phyloP scores from a whole-genome alignment of 805 yeast genomes.

The Ogataea nitratoaversa region DNA sequence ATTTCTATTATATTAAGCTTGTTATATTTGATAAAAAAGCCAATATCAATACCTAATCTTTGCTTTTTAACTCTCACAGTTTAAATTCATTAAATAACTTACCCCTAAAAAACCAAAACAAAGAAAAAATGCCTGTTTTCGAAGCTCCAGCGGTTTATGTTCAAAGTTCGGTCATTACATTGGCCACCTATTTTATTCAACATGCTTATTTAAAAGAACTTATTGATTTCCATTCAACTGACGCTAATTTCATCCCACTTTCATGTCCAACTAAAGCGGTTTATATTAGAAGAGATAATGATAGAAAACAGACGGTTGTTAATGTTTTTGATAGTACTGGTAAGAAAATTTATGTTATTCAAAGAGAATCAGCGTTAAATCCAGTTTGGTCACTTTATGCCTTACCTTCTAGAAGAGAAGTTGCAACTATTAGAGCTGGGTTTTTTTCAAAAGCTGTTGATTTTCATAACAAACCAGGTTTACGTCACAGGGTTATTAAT shows the following conservation, averaged over 20 bases:
- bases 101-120: not conserved
- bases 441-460: constrained; percentile 41
- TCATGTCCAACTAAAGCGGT: constrained; percentile 36
- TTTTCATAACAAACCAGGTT: constrained; percentile 42
- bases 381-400: constrained; percentile 51
- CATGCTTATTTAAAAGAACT: constrained; percentile 37
- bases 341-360: constrained; percentile 44
- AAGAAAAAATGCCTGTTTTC: constrained; percentile 34
- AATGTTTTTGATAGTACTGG: constrained; percentile 46
- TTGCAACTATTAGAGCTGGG: constrained; percentile 50
- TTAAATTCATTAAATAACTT: not conserved
- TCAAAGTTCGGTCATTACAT: constrained; percentile 36
- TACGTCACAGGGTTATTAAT: constrained; percentile 42
- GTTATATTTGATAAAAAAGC: no score
- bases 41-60: no score
- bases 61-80: no score
- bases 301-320: constrained; percentile 39
- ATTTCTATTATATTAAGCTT: constrained; percentile 3
- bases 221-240: constrained; percentile 35
- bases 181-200: constrained; percentile 40
- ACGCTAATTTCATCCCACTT: constrained; percentile 40
- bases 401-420: constrained; percentile 41
- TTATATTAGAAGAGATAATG: constrained; percentile 47
- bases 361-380: constrained; percentile 42
- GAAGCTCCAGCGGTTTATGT: constrained; percentile 47